Conservation (phyloP, 257 asterid genomes). For the Striga asiatica region DNA sequence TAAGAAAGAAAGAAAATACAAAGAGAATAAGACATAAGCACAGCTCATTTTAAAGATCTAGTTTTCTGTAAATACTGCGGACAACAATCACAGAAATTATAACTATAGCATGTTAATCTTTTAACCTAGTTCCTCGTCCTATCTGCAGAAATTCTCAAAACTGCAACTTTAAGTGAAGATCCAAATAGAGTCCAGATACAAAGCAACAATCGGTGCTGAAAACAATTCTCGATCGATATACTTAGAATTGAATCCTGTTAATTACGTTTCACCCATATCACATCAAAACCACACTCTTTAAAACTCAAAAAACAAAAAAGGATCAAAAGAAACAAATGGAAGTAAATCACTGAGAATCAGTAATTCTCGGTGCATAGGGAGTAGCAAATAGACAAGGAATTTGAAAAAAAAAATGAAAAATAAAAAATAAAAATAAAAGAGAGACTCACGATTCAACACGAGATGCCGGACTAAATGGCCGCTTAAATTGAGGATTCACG, state of each 20-base stretch:
- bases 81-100: slow-evolving; percentile 13
- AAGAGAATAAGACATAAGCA: not conserved
- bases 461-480: slow-evolving; percentile 42
- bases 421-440: not conserved
- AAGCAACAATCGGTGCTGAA: slow-evolving; percentile 13
- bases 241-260: slow-evolving; percentile 14
- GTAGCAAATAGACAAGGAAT: no score
- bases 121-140: slow-evolving; percentile 11
- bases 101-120: not conserved
- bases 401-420: slow-evolving; percentile 6
- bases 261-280: slow-evolving; percentile 8
- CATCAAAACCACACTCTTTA: slow-evolving; percentile 9
- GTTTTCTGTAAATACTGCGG: slow-evolving; percentile 9
- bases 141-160: not conserved
- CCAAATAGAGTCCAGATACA: slow-evolving; percentile 7
- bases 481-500: slow-evolving; percentile 52
- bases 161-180: not conserved
- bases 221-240: slow-evolving; percentile 17
- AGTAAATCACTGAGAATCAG: slow-evolving; percentile 15
- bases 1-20: not conserved
- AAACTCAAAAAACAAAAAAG: slow-evolving; percentile 1
- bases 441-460: slow-evolving; percentile 51
- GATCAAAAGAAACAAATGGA: not conserved
- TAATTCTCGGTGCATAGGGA: not conserved
- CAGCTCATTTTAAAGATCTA: slow-evolving; percentile 19